Conservation (phyloP, 495 filamentous ascomycete species). For the Daldinia grandis region DNA sequence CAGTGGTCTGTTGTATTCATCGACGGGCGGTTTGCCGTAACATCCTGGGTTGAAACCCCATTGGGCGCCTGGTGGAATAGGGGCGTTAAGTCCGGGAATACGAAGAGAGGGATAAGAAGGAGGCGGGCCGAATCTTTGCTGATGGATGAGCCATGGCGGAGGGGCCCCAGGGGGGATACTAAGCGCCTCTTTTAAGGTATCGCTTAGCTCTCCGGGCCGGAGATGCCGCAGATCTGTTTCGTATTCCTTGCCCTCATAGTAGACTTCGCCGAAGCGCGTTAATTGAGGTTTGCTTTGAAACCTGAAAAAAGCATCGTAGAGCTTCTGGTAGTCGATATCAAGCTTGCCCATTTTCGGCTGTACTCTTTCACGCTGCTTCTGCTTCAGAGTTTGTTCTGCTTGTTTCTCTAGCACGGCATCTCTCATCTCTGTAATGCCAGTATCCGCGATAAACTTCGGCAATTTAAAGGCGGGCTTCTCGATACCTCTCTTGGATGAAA, state of each 20-base stretch:
- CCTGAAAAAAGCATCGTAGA: conserved; percentile 97
- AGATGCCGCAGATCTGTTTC: conserved; percentile 93
- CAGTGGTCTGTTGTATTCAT: conserved; percentile 87
- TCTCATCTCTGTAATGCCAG: conserved; percentile 96
- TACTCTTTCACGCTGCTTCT: conserved; percentile 94
- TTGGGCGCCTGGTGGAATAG: conserved; percentile 86
- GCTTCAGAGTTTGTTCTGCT: conserved; percentile 86
- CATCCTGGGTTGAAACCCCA: conserved; percentile 97
- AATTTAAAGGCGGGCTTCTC: conserved; percentile 93
- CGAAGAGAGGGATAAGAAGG: conserved; percentile 92
- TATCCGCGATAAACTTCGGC: conserved; percentile 97
- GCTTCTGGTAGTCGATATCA: conserved; percentile 97
- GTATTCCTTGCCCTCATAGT: conserved; percentile 98
- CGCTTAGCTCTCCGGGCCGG: conserved; percentile 87
- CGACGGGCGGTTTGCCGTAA: conserved; percentile 93
- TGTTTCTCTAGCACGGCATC: conserved; percentile 97
- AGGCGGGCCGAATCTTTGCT: conserved; percentile 91
- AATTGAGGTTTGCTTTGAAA: conserved; percentile 95
- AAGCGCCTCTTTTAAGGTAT: conserved; percentile 89
- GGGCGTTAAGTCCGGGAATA: conserved; percentile 94
- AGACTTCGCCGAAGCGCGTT: conserved; percentile 95
- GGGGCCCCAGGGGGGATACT: conserved; percentile 94
- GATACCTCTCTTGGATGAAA: conserved; percentile 93
- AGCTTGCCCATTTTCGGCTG: conserved; percentile 96
- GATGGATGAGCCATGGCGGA: conserved; percentile 96